Conservation (phyloP, 148 eudicot species). For the Vaccinium myrtillus region DNA sequence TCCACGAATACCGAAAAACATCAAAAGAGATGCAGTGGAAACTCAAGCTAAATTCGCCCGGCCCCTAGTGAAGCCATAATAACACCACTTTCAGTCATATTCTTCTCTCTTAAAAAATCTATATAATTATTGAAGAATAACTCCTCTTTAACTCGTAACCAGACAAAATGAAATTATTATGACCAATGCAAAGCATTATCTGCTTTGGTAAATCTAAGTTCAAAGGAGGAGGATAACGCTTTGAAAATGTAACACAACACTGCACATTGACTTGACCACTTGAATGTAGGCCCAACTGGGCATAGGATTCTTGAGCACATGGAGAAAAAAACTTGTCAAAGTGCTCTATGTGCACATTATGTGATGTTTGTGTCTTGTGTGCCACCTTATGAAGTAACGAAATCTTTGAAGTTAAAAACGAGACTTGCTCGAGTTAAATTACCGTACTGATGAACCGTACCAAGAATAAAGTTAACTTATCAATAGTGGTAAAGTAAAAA, state of each 20-base stretch:
- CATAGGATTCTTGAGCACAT: conserved; percentile 3
- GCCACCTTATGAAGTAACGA: neutral
- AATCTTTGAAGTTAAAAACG: neutral
- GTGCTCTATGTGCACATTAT: neutral
- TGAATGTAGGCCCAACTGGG: neutral
- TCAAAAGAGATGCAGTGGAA: no score
- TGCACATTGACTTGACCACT: neutral
- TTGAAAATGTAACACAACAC: neutral
- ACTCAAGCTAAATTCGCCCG: neutral
- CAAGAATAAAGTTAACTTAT: neutral
- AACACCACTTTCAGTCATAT: neutral
- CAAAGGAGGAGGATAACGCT: neutral
- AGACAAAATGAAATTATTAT: neutral
- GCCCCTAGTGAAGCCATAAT: neutral
- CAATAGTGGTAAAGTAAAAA: no score
- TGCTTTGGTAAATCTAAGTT: neutral
- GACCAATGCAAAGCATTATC: neutral
- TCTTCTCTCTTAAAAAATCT: no score
- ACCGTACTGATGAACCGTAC: neutral
- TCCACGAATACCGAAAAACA: no score
- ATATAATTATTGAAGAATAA: neutral
- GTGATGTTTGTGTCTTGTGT: neutral
- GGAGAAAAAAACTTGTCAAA: neutral
- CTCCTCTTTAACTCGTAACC: neutral
- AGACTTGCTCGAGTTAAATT: neutral